Evolutionary conservation across 352 stramenopile species (phyloP), one percentile per base, ranked within the genome.

Genomic region (Pythium aphanidermatum): DNA sequence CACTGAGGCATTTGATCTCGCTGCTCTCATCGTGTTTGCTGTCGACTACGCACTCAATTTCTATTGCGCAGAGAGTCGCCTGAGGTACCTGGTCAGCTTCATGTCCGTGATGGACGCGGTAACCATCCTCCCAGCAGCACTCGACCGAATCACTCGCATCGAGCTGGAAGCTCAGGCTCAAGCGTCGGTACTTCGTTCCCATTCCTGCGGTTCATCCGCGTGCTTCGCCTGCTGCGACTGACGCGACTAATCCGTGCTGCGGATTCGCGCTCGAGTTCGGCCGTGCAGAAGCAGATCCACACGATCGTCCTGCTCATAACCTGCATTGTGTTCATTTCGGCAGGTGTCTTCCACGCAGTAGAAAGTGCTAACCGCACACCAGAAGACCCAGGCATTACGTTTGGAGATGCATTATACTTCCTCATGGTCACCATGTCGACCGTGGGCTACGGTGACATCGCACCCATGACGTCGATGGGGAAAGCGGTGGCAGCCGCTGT

Each of bases 211-310:
- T 86, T 86, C 41, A 55, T 83, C 2, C 60, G 73, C 41, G 70
- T 86, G 17, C 62, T 86, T 39, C 70, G 73, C 0, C 53, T 86
- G 36, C 50, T 86, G 42, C 62, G 72, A 10, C 58, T 80, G 19
- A 70, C 73, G 17, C 68, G 72, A 4, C 56, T 86, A 12, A 65
- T 82, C 2, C 65, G 70, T 3, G 57, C 64, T 0, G 69, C 68
- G 4, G 63, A 66, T n/a, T 69, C 58, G 0, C 65, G 63, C 8
- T 74, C 66, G 13, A 65, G 78, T 8, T 82, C 73, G 2, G 70
- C 74, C 16, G 68, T 86, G 13, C 70, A 83, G 38, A 82, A 77
- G 46, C 74, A 83, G 53, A 68, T 86, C 5, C 69, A 78, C 51
- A 76, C 67, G 12, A 75, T 86, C 40, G 38, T 75, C n/a, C 60